Conservation (phyloP, 1,139 yeast species). For the Candida tropicalis region DNA sequence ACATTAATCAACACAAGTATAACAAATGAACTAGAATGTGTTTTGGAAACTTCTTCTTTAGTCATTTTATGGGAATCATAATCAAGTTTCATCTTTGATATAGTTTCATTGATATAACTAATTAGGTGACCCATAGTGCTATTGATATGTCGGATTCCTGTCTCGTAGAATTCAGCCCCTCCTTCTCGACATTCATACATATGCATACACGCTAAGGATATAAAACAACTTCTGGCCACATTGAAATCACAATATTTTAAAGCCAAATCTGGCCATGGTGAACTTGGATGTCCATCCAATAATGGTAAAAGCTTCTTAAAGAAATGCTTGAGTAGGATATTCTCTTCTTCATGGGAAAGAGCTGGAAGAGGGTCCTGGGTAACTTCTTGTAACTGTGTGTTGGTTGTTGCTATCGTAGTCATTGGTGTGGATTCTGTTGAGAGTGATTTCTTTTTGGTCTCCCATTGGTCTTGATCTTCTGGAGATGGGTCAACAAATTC, state of each 20-base stretch:
- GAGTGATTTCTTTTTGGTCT: neutral
- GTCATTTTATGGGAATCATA: conserved; percentile 16
- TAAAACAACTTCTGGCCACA: conserved; percentile 56
- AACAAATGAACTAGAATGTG: conserved; percentile 48
- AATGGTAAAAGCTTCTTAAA: conserved; percentile 53
- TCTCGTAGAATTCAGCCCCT: conserved; percentile 48
- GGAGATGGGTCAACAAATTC: conserved; percentile 3
- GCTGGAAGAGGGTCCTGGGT: neutral
- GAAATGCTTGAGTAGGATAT: conserved; percentile 52
- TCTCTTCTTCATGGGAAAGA: conserved; percentile 44
- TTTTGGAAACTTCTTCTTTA: conserved; percentile 31
- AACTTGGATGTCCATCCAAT: conserved; percentile 57
- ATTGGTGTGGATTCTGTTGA: neutral
- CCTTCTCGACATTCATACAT: conserved; percentile 51
- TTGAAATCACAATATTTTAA: conserved; percentile 57
- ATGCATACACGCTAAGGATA: conserved; percentile 56
- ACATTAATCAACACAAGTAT: conserved; percentile 53
- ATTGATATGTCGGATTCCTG: conserved; percentile 54
- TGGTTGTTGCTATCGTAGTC: neutral
- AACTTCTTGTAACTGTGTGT: too few relatives aligned
- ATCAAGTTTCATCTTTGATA: conserved; percentile 4
- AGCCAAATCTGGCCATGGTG: conserved; percentile 62
- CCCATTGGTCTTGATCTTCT: neutral
- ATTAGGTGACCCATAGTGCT: conserved; percentile 54
- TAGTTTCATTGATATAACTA: conserved; percentile 27